Evolutionary conservation across 805 yeast species (phyloP).

Genomic region (Saccharomyces mikatae): DNA sequence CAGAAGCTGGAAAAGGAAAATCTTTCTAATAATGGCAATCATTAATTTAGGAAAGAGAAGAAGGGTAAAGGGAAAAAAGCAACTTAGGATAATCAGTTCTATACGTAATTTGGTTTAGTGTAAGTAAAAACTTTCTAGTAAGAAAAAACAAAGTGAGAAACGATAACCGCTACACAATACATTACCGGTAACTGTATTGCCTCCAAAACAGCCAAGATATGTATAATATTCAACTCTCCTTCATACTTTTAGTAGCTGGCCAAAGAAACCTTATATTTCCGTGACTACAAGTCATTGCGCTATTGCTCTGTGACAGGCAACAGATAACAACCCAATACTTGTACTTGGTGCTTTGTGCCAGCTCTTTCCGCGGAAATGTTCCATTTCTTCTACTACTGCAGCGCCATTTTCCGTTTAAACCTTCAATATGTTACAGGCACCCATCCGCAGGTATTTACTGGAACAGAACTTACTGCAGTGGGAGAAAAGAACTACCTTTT

Average conservation of each 20-base stretch:
- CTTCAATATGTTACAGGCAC: background rate
- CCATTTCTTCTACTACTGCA: background rate
- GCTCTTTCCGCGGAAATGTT: background rate
- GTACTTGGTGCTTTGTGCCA: background rate
- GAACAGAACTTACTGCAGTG: background rate
- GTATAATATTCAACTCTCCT: background rate
- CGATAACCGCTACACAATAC: background rate
- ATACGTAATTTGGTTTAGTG: background rate
- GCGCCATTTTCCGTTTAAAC: background rate
- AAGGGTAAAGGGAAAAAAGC: background rate
- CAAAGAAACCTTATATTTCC: background rate
- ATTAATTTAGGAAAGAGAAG: background rate
- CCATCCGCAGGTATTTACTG: background rate
- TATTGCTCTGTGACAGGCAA: background rate
- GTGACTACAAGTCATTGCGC: background rate
- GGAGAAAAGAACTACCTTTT: background rate
- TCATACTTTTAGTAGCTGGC: background rate
- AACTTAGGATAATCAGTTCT: background rate
- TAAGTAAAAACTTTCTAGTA: background rate
- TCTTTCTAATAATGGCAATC: background rate
- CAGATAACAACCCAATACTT: background rate
- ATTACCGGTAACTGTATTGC: background rate
- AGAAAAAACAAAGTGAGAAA: background rate
- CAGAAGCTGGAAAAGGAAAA: constrained; percentile 9
- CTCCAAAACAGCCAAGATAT: background rate